Percentiles rank a stretch among this genome's conserved stretches.
phyloP scores from a whole-genome alignment of 2,329 filamentous ascomycete species.

The Herpotrichia juniperi region DNA sequence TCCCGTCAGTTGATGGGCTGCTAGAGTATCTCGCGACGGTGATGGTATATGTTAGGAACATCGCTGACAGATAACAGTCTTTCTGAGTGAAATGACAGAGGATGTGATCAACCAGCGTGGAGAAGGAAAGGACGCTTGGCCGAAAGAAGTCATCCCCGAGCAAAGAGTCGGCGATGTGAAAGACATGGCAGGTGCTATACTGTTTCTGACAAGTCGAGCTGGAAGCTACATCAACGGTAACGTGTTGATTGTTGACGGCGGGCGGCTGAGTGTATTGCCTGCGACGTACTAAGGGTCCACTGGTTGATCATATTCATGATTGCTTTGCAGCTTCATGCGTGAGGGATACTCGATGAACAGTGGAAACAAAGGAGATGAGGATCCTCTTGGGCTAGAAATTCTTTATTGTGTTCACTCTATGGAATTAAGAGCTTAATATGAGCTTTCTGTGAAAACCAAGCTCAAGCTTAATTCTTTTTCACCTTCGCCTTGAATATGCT shows the following conservation, averaged over 20 bases:
- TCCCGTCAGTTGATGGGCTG: background rate
- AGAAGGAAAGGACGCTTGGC: background rate
- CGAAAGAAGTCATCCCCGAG: slow-evolving; percentile 7
- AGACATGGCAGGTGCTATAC: slow-evolving; percentile 15
- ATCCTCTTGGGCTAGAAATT: too few relatives aligned
- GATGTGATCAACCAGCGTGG: background rate
- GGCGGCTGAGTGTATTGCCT: background rate
- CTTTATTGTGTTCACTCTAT: too few relatives aligned
- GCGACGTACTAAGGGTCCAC: slow-evolving; percentile 11
- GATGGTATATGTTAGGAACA: too few relatives aligned
- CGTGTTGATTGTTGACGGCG: background rate
- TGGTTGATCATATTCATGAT: too few relatives aligned
- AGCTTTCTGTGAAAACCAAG: too few relatives aligned
- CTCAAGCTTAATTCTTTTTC: too few relatives aligned
- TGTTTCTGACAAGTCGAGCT: slow-evolving; percentile 15
- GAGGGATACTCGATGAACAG: too few relatives aligned
- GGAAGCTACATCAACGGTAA: slow-evolving; percentile 8
- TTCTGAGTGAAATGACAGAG: background rate
- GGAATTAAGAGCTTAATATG: too few relatives aligned
- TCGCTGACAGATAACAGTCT: too few relatives aligned
- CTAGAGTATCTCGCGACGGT: background rate
- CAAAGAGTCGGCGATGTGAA: slow-evolving; percentile 10
- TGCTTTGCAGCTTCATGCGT: too few relatives aligned
- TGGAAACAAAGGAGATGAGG: too few relatives aligned
- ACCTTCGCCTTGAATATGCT: too few relatives aligned